Base-by-base conservation (phyloP, 441 rosid species). In the Sinapis alba region DNA sequence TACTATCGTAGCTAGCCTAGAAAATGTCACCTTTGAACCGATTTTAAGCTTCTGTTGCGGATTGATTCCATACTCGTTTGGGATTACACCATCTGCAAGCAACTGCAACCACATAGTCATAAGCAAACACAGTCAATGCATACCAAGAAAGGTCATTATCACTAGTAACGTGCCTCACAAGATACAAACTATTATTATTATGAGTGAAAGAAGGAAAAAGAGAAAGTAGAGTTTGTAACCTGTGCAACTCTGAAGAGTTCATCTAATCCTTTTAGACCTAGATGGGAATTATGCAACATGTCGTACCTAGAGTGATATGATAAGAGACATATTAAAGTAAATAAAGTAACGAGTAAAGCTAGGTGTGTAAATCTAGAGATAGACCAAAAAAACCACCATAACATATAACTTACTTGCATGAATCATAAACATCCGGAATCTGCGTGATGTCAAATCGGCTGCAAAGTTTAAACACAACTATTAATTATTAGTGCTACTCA, bases 21-120 rank as follows among this genome's bases (percentile, higher is more conserved):
- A 57, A 66, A 19, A 65, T 57, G 68, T 81, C 71, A 96, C 98
- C 99, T 94, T 97, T 30, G 99, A 97, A 74, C 99, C 98, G 76
- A 97, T 94, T 85, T 94, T 94, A 82, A 97, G 83, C 84, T 94
- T 94, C 84, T 97, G 99, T 79, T 91, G 89, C 47, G 99, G 97
- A 84, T 97, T 94, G 72, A 97, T 90, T 64, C 99, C 99, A 76
- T 97, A 97, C 84, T 97, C 99, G 67, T 97, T 97, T 73, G 99
- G 99, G 75, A 97, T 95, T 65, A 97, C 99, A 78, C 99, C 99
- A 86, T 97, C 99, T 70, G 99, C 99, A 71, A 97, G 99, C 62
- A 88, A 80, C 99, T 97, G 87, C 78, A 83, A 78, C 28, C 74
- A 81, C 69, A 68, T 74, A 60, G 62, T 50, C 27, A 80, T 34